phyloP scores from a whole-genome alignment of 495 filamentous ascomycete genomes.

The Staphylotrichum tortipilum region DNA sequence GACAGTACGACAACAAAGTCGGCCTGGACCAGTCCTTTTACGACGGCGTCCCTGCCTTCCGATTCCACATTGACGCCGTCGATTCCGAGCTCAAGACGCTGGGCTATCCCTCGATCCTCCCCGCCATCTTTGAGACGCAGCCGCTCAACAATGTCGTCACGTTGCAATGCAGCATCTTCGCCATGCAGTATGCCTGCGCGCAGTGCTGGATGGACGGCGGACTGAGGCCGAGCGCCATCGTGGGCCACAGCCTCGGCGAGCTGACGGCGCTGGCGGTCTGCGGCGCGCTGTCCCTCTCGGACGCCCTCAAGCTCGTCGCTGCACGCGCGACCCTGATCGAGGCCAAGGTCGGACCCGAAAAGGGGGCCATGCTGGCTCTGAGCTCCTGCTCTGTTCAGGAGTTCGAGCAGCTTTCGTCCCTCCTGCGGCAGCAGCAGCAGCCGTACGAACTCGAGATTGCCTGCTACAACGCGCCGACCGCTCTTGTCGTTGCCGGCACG shows the following conservation, averaged over 20 bases:
- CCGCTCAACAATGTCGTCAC: conserved; percentile 33
- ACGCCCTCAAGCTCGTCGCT: conserved; percentile 34
- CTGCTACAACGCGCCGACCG: conserved; percentile 45
- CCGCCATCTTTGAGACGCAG: conserved; percentile 34
- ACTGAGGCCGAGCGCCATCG: conserved; percentile 24
- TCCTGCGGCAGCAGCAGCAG: conserved; percentile 15
- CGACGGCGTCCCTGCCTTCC: conserved; percentile 23
- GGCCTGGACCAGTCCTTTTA: conserved; percentile 30
- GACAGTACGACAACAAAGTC: conserved; percentile 33
- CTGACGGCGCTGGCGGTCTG: conserved; percentile 41
- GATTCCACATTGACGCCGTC: conserved; percentile 32
- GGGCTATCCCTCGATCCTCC: conserved; percentile 35
- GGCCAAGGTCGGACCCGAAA: conserved; percentile 30
- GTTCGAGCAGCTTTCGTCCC: conserved; percentile 19
- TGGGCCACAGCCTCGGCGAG: conserved; percentile 51
- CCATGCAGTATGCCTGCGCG: conserved; percentile 43
- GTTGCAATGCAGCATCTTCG: conserved; percentile 39
- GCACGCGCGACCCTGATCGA: conserved; percentile 33
- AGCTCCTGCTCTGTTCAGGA: background rate
- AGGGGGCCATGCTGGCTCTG: conserved; percentile 40
- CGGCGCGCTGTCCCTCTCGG: conserved; percentile 26
- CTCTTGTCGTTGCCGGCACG: conserved; percentile 40
- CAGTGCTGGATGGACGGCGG: conserved; percentile 44
- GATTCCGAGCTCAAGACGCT: conserved; percentile 14
- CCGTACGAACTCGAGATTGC: conserved; percentile 28